A percentile compares a stretch with the other conserved stretches of the same genome.
These are phyloP conservation scores for Syncephalis fuscata DNA, from an alignment of 371 early-diverging fungal species.

Conservation along the genomic window DNA sequence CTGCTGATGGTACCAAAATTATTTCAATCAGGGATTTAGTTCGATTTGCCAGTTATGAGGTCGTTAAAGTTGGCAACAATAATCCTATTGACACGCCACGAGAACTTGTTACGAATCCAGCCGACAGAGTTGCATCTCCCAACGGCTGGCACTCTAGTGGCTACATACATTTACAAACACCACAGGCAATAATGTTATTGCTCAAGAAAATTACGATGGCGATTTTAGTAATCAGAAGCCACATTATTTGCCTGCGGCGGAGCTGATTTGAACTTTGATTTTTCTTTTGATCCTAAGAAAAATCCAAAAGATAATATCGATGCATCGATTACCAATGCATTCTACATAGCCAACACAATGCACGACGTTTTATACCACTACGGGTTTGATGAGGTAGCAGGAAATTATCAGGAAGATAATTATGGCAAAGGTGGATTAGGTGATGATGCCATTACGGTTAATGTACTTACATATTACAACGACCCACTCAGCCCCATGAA, in stretches of 20 bases:
- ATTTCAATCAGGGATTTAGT: constrained; percentile 78
- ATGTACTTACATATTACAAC: no score
- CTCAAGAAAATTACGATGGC: constrained; percentile 48
- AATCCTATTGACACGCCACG: constrained; percentile 63
- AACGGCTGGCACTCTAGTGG: constrained; percentile 64
- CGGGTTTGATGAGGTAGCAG: constrained; percentile 85
- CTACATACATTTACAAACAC: constrained; percentile 42
- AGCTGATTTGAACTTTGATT: constrained; percentile 53
- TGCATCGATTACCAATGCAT: constrained; percentile 80
- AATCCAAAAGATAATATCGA: constrained; percentile 63
- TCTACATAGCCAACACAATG: constrained; percentile 79
- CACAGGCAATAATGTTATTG: constrained; percentile 58
- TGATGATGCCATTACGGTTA: constrained; percentile 81
- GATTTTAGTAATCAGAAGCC: constrained; percentile 51
- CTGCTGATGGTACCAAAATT: constrained; percentile 51
- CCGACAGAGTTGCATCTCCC: constrained; percentile 52
- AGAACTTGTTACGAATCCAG: constrained; percentile 47
- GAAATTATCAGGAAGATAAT: constrained; percentile 93
- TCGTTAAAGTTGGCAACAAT: constrained; percentile 74
- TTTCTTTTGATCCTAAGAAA: constrained; percentile 38
- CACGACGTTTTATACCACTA: constrained; percentile 78
- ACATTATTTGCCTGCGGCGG: constrained; percentile 65
- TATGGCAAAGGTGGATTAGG: constrained; percentile 57
- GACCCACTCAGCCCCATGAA: no score
- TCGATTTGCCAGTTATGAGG: constrained; percentile 41